These are phyloP conservation scores for Paramecium pentaurelia DNA, from an alignment of 73 alveolate genomes.

Conservation along the genomic window DNA sequence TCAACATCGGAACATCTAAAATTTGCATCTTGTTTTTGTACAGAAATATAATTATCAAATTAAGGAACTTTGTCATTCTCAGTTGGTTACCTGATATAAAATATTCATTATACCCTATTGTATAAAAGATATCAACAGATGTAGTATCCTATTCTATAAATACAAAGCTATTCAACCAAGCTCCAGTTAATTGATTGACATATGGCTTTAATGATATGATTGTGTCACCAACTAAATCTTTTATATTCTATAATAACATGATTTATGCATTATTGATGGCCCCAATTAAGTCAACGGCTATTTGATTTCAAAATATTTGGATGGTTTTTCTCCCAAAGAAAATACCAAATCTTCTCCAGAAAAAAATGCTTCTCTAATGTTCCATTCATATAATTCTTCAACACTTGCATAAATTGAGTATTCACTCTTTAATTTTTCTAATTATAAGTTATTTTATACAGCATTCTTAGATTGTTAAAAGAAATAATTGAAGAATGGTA, in stretches of 20 bases:
- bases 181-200: neutral
- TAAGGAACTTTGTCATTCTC: neutral
- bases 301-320: neutral
- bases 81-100: neutral
- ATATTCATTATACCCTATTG: neutral
- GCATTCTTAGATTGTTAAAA: neutral
- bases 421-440: neutral
- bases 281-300: neutral
- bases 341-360: neutral
- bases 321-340: neutral
- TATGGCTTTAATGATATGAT: neutral
- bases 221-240: neutral
- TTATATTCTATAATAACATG: neutral
- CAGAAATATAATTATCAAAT: neutral
- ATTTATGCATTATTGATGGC: neutral
- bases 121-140: constrained; percentile 20
- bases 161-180: neutral
- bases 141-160: neutral
- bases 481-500: neutral
- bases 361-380: neutral
- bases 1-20: constrained; percentile 4
- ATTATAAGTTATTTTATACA: neutral
- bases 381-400: constrained; percentile 26
- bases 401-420: neutral
- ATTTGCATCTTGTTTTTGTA: neutral